Evolutionary conservation across 192 early-diverging fungal species (phyloP).

Genomic region (Coemansia sp.): DNA sequence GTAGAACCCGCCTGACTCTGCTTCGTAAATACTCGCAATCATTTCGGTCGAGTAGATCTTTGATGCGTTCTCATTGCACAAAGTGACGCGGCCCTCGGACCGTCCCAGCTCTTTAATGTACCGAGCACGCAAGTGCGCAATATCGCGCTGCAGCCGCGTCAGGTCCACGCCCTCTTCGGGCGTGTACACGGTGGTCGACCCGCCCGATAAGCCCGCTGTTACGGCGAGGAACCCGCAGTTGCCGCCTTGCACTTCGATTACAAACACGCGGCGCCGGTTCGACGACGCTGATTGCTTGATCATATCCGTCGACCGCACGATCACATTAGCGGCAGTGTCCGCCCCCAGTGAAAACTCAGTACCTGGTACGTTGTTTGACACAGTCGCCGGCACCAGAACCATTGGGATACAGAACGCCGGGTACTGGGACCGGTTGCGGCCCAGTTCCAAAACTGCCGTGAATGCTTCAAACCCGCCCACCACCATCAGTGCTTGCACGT

Average conservation of each 20-base stretch:
- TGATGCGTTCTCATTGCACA: conserved; percentile 74
- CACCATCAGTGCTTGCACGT: conserved; percentile 88
- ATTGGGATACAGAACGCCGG: conserved; percentile 95
- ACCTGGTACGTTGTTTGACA: conserved; percentile 97
- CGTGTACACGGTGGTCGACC: conserved; percentile 90
- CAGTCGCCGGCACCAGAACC: conserved; percentile 88
- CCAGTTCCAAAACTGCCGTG: conserved; percentile 72
- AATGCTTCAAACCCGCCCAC: conserved; percentile 97
- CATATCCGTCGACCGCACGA: conserved; percentile 85
- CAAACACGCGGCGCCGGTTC: conserved; percentile 87
- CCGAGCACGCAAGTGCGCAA: conserved; percentile 73
- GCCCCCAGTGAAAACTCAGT: conserved; percentile 92
- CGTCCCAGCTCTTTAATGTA: conserved; percentile 75
- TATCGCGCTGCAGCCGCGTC: conserved; percentile 77
- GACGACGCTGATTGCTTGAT: conserved; percentile 93
- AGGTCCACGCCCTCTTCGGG: conserved; percentile 89
- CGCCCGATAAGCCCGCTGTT: conserved; percentile 76
- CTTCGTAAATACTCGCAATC: conserved; percentile 78
- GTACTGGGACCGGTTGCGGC: conserved; percentile 70
- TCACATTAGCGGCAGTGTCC: conserved; percentile 94
- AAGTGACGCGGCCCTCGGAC: conserved; percentile 83
- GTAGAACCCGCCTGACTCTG: conserved; percentile 85
- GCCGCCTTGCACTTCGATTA: conserved; percentile 96
- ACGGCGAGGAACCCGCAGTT: conserved; percentile 91
- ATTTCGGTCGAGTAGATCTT: conserved; percentile 89